Evolutionary conservation across 176 grass and related monocot species (phyloP), one percentile per base, ranked within the genome.

Genomic region (Phragmites australis): DNA sequence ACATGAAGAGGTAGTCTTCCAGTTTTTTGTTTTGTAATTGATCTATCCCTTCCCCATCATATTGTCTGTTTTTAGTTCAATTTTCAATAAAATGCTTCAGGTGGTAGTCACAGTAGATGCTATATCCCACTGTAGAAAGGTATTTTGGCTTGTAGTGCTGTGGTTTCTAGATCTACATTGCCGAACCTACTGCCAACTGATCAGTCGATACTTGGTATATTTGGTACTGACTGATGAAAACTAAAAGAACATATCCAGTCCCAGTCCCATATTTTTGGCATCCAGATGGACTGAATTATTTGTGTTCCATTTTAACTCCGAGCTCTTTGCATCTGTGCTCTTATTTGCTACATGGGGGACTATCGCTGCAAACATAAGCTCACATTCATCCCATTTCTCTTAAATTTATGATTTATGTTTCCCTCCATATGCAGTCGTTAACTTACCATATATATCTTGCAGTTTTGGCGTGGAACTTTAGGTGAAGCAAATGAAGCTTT

Each of bases 401-500:
- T 55, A 78, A 51, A 31, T 69, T 70, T 60, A 8, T 34, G 27
- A 26, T 69, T 80, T 76, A 30, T 8, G 30, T 65, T 68, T 75
- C 25, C 60, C 19, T 42, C 25, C 34, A 5, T 75, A 34, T 39
- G 59, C 29, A 19, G 8, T 79, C n/a, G 30, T 81, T 7, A 72
- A 74, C 21, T 75, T 62, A 75, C 12, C 25, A 16, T 79, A 46
- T 79, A 46, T 64, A 74, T 87, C 66, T 76, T 79, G 59, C 74
- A 99, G 96, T 99, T 99, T 79, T 95, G 96, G 96, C 89, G 90
- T 74, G 96, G 96, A 70, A 93, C 78, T 76, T 66, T 99, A 78
- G 90, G 86, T 62, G 96, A 95, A 82, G 92, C 92, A 83, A 91
- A 76, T 72, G 86, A 86, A 89, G 37, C 75, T 55, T 99, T 87